phyloP scores from a whole-genome alignment of 2,329 filamentous ascomycete genomes.

The Penicillium sp. region DNA sequence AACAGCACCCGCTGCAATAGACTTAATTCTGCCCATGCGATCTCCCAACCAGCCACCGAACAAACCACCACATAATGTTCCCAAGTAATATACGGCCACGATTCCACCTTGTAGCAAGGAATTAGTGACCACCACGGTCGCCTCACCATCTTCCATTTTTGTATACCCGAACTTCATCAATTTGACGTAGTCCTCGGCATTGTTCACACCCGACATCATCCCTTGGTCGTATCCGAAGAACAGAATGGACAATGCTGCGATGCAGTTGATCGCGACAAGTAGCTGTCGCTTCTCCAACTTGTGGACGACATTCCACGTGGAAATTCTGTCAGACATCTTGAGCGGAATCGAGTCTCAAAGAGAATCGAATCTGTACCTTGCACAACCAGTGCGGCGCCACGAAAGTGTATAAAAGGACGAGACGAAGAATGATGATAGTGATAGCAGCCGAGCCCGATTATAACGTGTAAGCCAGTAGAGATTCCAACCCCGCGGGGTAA shows the following conservation, averaged over 20 bases:
- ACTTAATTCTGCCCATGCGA: constrained; percentile 61
- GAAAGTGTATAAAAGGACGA: neutral
- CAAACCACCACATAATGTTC: constrained; percentile 64
- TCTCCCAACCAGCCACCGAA: constrained; percentile 66
- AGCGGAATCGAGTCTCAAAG: neutral
- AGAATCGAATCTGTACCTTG: neutral
- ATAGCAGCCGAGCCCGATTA: neutral
- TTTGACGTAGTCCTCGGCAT: constrained; percentile 63
- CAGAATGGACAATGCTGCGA: constrained; percentile 67
- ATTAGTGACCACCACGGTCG: constrained; percentile 58
- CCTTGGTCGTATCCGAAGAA: constrained; percentile 64
- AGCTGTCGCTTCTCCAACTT: constrained; percentile 57
- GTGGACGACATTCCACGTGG: constrained; percentile 53
- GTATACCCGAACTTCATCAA: constrained; percentile 66
- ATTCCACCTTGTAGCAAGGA: constrained; percentile 65
- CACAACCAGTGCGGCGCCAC: neutral
- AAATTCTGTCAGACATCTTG: constrained; percentile 41
- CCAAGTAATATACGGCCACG: constrained; percentile 60
- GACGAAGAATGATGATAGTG: neutral
- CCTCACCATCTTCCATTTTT: constrained; percentile 44
- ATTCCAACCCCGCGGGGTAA: neutral
- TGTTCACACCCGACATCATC: constrained; percentile 66
- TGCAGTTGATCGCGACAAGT: constrained; percentile 62
- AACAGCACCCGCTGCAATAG: constrained; percentile 60
- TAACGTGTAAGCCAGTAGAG: neutral